Evolutionary conservation across 169 alveolate species (phyloP).

Genomic region (Plasmodium sp.): DNA sequence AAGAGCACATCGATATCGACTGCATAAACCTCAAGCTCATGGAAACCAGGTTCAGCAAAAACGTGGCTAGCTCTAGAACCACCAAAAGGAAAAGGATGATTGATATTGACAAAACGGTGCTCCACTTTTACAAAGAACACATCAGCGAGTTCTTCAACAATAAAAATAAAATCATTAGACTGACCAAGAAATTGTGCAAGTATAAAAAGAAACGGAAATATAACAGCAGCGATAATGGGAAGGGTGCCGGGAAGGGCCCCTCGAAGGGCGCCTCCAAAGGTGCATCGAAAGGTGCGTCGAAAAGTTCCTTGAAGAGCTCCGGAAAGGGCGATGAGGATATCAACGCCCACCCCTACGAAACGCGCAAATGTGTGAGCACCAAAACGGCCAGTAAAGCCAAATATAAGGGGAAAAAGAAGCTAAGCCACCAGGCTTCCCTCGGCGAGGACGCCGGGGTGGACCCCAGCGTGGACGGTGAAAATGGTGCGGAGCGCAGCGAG

Average conservation of each 20-base stretch:
- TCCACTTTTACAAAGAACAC: slow-evolving; percentile 73
- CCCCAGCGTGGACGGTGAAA: background rate
- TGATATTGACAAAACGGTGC: slow-evolving; percentile 71
- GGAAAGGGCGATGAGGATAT: background rate
- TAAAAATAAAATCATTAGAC: slow-evolving; percentile 64
- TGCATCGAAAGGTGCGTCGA: background rate
- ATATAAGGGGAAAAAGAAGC: background rate
- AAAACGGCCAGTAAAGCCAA: background rate
- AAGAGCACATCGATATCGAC: slow-evolving; percentile 68
- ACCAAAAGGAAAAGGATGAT: slow-evolving; percentile 76
- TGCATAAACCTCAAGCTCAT: slow-evolving; percentile 55
- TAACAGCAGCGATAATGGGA: slow-evolving; percentile 2
- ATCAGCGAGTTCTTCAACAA: slow-evolving; percentile 67
- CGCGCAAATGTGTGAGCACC: background rate
- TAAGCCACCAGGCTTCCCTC: background rate
- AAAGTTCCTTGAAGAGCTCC: background rate
- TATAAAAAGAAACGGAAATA: slow-evolving; percentile 70
- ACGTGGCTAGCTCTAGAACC: slow-evolving; percentile 73
- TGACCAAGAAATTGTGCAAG: slow-evolving; percentile 63
- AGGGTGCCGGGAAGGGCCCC: background rate
- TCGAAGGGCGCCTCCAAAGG: background rate
- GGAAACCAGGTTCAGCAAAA: slow-evolving; percentile 73
- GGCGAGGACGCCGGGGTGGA: background rate
- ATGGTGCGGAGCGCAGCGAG: background rate
- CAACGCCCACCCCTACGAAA: background rate